A percentile compares a stretch with the other conserved stretches of the same genome.
phyloP scores from a whole-genome alignment of 2,329 filamentous ascomycete genomes.

The Clarireedia sp. region DNA sequence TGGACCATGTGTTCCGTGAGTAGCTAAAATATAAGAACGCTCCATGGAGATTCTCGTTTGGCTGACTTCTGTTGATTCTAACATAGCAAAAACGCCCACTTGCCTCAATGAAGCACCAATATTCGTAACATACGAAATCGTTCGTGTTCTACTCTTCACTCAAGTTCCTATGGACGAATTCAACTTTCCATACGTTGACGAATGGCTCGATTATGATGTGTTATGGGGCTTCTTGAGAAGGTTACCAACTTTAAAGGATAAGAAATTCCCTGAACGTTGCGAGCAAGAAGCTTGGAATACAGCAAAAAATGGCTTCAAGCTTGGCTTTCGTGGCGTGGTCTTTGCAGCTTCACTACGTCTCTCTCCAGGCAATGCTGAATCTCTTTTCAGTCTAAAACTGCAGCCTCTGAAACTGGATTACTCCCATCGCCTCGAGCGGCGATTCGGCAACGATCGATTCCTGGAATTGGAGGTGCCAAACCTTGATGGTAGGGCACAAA shows the following conservation, averaged over 20 bases:
- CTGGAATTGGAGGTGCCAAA: constrained; percentile 47
- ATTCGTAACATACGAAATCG: constrained; percentile 26
- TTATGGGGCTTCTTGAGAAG: constrained; percentile 37
- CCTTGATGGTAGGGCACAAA: constrained; percentile 26
- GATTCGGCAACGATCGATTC: constrained; percentile 52
- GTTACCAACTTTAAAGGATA: constrained; percentile 36
- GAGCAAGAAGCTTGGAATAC: constrained; percentile 37
- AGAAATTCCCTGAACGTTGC: constrained; percentile 41
- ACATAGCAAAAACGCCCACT: constrained; percentile 17
- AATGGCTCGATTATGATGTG: constrained; percentile 37
- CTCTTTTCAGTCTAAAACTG: constrained; percentile 40
- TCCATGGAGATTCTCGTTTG: too few relatives aligned
- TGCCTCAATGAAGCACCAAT: constrained; percentile 15
- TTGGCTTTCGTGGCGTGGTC: constrained; percentile 35
- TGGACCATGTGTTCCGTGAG: constrained; percentile 5
- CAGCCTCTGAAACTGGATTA: constrained; percentile 41
- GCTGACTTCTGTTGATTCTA: background rate
- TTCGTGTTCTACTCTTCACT: constrained; percentile 23
- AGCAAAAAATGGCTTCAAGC: constrained; percentile 12
- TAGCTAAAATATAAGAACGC: too few relatives aligned
- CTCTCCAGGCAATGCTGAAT: constrained; percentile 29
- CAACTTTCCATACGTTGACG: constrained; percentile 4
- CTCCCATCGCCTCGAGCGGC: constrained; percentile 44
- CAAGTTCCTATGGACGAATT: constrained; percentile 19
- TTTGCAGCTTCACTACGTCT: constrained; percentile 38